phyloP scores from a whole-genome alignment of 1,284 basidiomycete species.

The Inonotus hispidus region DNA sequence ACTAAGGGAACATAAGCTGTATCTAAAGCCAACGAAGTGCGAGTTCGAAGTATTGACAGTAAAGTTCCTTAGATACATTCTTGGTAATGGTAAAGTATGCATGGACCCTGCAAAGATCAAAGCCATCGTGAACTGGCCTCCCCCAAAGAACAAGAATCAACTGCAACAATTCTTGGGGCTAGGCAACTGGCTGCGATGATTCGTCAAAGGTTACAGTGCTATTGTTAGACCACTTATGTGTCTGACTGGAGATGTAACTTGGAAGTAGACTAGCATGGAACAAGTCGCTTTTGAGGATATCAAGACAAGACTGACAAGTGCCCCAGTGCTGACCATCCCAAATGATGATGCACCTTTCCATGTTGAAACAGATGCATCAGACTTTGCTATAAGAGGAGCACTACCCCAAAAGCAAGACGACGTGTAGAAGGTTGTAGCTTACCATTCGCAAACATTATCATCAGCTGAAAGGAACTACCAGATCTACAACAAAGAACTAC shows the following conservation, averaged over 20 bases:
- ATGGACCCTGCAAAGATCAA: conserved; percentile 22
- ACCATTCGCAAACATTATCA: conserved; percentile 24
- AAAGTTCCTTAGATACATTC: not conserved
- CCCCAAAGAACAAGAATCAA: conserved; percentile 18
- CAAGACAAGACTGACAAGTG: not conserved
- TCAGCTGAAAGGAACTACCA: conserved; percentile 32
- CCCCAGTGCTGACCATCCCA: not conserved
- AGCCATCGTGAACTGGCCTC: conserved; percentile 23
- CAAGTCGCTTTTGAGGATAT: not conserved
- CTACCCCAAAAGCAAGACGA: not conserved
- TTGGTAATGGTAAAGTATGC: not conserved
- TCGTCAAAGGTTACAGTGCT: conserved; percentile 12
- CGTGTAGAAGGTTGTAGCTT: conserved; percentile 15
- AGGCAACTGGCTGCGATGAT: conserved; percentile 22
- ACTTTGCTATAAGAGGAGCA: not conserved
- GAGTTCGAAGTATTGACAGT: not conserved
- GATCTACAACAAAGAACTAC: conserved; percentile 36
- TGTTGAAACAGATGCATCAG: not conserved
- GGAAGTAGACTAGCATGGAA: not conserved
- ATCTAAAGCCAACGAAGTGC: not conserved
- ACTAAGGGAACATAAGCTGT: not conserved
- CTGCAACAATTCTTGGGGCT: conserved; percentile 23
- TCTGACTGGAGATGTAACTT: not conserved
- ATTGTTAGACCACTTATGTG: not conserved
- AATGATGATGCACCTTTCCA: not conserved